Evolutionary conservation across 2,329 filamentous ascomycete species (phyloP).

Genomic region (Colletotrichum viniferum): DNA sequence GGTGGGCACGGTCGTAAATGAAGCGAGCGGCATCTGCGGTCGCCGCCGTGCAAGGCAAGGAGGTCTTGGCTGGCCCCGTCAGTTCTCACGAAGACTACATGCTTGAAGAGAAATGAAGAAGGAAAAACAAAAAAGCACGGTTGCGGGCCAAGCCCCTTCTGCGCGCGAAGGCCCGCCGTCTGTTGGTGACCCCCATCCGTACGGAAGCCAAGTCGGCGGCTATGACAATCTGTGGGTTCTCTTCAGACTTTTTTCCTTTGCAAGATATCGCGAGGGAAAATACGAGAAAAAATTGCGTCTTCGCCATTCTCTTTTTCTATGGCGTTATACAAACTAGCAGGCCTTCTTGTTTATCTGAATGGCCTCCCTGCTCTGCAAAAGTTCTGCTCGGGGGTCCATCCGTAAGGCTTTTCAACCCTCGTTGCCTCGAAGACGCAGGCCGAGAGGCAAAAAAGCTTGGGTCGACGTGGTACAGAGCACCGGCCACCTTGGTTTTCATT

Average conservation of each 20-base stretch:
- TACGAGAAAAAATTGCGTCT: not conserved
- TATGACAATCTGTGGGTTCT: not conserved
- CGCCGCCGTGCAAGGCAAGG: not conserved
- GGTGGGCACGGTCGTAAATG: not conserved
- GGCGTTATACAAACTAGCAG: slow-evolving; percentile 2
- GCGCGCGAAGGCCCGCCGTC: not conserved
- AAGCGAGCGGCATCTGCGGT: not conserved
- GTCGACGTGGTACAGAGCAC: not conserved
- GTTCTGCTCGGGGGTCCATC: not conserved
- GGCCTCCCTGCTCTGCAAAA: not conserved
- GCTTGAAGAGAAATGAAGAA: not conserved
- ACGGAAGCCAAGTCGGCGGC: slow-evolving; percentile 3
- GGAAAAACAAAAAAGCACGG: not conserved
- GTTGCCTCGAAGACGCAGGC: not conserved
- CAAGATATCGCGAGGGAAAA: not conserved
- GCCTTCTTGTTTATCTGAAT: not conserved
- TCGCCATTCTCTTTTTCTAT: slow-evolving; percentile 7
- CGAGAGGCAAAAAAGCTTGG: not conserved
- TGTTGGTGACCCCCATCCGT: not conserved
- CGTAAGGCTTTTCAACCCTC: not conserved
- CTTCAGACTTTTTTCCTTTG: not conserved
- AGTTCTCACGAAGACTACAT: not conserved
- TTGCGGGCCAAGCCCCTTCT: not conserved
- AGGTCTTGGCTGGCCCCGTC: slow-evolving; percentile 3
- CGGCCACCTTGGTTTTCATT: not conserved